Conservation (phyloP, 257 asterid genomes). For the Jasminum sambac region DNA sequence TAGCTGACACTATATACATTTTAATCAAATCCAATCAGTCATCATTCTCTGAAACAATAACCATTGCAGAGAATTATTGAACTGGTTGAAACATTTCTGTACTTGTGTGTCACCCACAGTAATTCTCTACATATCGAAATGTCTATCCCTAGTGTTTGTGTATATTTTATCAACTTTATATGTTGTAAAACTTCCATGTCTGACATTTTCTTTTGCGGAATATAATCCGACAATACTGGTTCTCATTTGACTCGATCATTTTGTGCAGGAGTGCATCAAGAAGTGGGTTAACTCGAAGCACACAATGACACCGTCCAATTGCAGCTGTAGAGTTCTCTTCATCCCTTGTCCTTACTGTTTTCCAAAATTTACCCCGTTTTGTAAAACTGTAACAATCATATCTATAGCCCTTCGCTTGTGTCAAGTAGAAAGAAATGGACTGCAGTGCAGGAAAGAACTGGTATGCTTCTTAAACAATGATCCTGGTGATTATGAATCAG, state of each 20-base stretch:
- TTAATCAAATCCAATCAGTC: neutral
- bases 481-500: slow-evolving; percentile 51
- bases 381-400: slow-evolving; percentile 68
- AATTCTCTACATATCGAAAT: neutral
- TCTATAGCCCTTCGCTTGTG: slow-evolving; percentile 59
- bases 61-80: neutral
- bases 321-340: slow-evolving; percentile 34
- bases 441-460: slow-evolving; percentile 10
- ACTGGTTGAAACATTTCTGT: neutral
- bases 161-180: neutral
- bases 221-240: neutral
- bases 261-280: slow-evolving; percentile 66
- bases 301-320: slow-evolving; percentile 55
- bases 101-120: neutral
- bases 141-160: neutral
- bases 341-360: slow-evolving; percentile 27
- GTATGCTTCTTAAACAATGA: slow-evolving; percentile 67
- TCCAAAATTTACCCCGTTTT: slow-evolving; percentile 44
- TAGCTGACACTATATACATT: neutral
- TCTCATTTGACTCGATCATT: neutral
- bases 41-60: neutral
- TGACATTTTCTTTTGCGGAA: neutral
- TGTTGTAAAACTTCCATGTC: neutral
- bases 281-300: slow-evolving; percentile 69
- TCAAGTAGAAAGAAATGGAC: slow-evolving; percentile 34